Evolutionary conservation across 2,329 filamentous ascomycete species (phyloP).

Genomic region (Fusarium xyrophilum): DNA sequence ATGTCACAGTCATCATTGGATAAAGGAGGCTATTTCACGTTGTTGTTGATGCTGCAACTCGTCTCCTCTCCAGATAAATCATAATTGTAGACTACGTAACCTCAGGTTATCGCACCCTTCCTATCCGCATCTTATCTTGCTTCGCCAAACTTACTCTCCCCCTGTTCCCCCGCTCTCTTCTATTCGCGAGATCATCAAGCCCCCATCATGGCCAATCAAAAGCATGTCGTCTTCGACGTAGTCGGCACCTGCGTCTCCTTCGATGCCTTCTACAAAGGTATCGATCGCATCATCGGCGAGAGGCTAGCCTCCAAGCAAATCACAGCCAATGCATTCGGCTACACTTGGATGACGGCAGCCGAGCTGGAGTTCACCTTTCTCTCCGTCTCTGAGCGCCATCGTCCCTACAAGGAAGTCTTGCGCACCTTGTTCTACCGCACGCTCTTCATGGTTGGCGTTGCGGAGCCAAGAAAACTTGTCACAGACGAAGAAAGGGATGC

Average conservation of each 20-base stretch:
- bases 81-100: not conserved
- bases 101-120: not conserved
- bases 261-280: not conserved
- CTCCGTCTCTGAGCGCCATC: constrained; percentile 3
- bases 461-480: constrained; percentile 43
- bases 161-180: not conserved
- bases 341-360: constrained; percentile 6
- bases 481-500: not conserved
- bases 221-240: constrained; percentile 1
- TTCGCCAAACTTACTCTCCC: not conserved
- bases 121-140: not conserved
- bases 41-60: not conserved
- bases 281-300: not conserved
- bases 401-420: constrained; percentile 44
- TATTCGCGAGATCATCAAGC: not conserved
- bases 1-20: not conserved
- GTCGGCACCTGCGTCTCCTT: constrained; percentile 2
- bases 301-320: not conserved
- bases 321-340: constrained; percentile 4
- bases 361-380: constrained; percentile 6
- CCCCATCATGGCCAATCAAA: not conserved
- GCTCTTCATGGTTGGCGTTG: constrained; percentile 42
- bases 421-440: constrained; percentile 1
- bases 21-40: not conserved
- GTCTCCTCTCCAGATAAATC: not conserved